Percentiles rank a stretch among this genome's conserved stretches.
Conservation (phyloP, 2,329 filamentous ascomycete genomes). For the Albifimbria verrucaria region DNA sequence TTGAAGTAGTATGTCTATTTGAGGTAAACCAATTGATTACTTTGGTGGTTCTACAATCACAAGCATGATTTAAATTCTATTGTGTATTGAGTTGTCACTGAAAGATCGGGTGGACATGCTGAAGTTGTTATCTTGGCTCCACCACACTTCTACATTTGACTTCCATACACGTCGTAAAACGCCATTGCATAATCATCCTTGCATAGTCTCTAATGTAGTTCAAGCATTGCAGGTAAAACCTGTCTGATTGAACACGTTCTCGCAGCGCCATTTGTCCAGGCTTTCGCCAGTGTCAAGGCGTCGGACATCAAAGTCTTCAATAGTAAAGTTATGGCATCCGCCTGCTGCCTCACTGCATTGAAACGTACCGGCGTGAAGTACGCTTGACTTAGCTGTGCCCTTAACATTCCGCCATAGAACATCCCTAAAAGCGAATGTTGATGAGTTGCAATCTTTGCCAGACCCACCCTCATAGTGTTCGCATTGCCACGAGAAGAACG, state of each 20-base stretch:
- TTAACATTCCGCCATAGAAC: constrained; percentile 22
- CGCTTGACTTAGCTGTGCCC: constrained; percentile 22
- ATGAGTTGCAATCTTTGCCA: constrained; percentile 31
- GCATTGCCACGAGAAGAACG: constrained; percentile 33
- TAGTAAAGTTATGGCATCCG: constrained; percentile 26
- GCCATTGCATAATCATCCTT: no score
- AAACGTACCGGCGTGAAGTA: constrained; percentile 22
- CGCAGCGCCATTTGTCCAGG: constrained; percentile 22
- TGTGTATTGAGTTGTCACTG: no score
- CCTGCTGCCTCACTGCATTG: constrained; percentile 28
- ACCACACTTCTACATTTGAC: no score
- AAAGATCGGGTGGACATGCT: no score
- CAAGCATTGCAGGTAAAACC: constrained; percentile 19
- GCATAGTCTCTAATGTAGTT: no score
- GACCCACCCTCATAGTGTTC: constrained; percentile 30
- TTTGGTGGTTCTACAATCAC: no score
- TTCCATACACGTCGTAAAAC: no score
- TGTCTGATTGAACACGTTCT: constrained; percentile 18
- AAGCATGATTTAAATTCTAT: no score
- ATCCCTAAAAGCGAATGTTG: constrained; percentile 24
- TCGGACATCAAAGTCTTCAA: constrained; percentile 19
- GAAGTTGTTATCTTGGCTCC: no score
- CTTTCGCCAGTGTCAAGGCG: constrained; percentile 8
- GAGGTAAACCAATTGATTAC: no score
- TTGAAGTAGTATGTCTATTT: no score